Conservation (phyloP, 129 eudicot genomes). For the Ambrosia artemisiifolia region DNA sequence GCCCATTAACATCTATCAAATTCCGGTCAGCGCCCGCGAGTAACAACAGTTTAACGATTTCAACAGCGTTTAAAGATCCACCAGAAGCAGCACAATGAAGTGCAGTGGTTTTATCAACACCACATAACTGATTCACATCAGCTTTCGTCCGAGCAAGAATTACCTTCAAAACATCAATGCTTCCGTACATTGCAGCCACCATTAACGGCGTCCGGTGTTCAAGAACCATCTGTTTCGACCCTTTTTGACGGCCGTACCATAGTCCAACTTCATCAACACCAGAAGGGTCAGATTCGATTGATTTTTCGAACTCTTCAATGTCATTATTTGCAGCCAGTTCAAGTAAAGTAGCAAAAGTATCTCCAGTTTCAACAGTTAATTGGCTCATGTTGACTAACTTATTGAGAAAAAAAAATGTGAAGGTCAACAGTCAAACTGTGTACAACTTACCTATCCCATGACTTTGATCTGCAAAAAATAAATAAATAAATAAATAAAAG, state of each 20-base stretch:
- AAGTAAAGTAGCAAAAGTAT: conserved; percentile 61
- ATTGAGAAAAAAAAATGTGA: background rate
- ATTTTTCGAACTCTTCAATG: conserved; percentile 44
- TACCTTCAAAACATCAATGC: conserved; percentile 54
- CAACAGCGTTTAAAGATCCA: conserved; percentile 56
- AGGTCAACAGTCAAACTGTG: background rate
- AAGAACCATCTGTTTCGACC: conserved; percentile 80
- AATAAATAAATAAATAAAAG: conserved; percentile 13
- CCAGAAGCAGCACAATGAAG: conserved; percentile 89
- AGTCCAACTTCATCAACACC: conserved; percentile 61
- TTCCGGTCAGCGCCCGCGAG: conserved; percentile 67
- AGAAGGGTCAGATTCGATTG: conserved; percentile 41
- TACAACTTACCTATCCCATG: conserved; percentile 31
- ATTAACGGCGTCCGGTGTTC: conserved; percentile 69
- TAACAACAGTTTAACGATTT: conserved; percentile 46
- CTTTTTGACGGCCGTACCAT: conserved; percentile 84
- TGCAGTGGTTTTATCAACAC: conserved; percentile 62
- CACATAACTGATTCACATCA: conserved; percentile 59
- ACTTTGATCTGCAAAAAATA: conserved; percentile 31
- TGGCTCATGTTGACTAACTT: conserved; percentile 36
- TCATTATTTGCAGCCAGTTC: conserved; percentile 88
- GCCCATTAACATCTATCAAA: conserved; percentile 55
- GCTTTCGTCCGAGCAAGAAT: conserved; percentile 50
- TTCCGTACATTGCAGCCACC: conserved; percentile 83
- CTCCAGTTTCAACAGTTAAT: conserved; percentile 61